A percentile compares a stretch with the other conserved stretches of the same genome.
These are phyloP conservation scores for Colletotrichum melonis DNA, from an alignment of 2,329 filamentous ascomycete genomes.

Conservation along the genomic window DNA sequence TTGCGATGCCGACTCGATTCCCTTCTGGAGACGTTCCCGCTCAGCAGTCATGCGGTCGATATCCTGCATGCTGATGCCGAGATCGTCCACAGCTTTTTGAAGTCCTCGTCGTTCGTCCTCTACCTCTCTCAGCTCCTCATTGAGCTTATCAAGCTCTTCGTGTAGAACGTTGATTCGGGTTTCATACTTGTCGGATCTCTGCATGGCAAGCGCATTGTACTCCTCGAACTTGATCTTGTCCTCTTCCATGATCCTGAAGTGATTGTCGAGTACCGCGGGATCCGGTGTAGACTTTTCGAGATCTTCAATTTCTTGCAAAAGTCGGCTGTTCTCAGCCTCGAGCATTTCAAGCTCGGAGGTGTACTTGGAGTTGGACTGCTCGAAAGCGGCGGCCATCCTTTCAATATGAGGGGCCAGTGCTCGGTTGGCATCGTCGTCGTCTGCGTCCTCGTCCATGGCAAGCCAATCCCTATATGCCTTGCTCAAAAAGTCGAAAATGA, in stretches of 20 bases:
- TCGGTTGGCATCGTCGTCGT: conserved; percentile 84
- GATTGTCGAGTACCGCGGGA: conserved; percentile 84
- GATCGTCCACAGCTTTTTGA: conserved; percentile 88
- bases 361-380: conserved; percentile 85
- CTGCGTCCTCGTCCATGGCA: conserved; percentile 88
- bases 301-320: conserved; percentile 89
- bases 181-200: conserved; percentile 90
- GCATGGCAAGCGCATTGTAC: conserved; percentile 87
- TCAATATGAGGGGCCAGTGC: conserved; percentile 86
- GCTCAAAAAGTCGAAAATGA: conserved; percentile 93
- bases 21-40: conserved; percentile 90
- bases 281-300: conserved; percentile 88
- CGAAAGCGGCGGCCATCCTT: conserved; percentile 88
- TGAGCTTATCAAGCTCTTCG: conserved; percentile 84
- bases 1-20: conserved; percentile 79
- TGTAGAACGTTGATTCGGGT: conserved; percentile 84
- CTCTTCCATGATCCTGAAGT: conserved; percentile 93
- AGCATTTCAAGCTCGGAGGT: conserved; percentile 85
- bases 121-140: conserved; percentile 79
- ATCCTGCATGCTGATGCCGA: conserved; percentile 96
- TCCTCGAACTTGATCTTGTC: conserved; percentile 96
- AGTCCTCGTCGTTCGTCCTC: conserved; percentile 85
- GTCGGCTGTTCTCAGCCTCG: conserved; percentile 84
- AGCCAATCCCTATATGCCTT: conserved; percentile 95
- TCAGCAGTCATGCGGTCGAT: conserved; percentile 99